phyloP scores from a whole-genome alignment of 371 early-diverging fungal species.

The Mortierella sp. region DNA sequence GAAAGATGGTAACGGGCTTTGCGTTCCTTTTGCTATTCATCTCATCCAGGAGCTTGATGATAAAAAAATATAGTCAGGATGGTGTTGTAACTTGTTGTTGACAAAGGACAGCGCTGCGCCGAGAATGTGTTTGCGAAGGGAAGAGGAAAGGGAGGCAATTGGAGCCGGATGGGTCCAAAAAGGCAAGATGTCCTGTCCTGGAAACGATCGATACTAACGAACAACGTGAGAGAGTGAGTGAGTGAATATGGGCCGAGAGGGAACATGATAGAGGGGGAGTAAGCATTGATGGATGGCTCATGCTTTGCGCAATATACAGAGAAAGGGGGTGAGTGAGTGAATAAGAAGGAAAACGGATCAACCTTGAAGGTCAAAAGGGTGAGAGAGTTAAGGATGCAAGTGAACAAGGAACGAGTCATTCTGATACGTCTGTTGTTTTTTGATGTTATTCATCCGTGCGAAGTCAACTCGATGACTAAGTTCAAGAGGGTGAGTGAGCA shows the following conservation, averaged over 20 bases:
- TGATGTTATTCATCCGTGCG: background rate
- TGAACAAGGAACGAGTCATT: constrained; percentile 8
- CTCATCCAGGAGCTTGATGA: background rate
- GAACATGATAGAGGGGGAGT: background rate
- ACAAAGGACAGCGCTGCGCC: background rate
- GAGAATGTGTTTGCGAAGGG: background rate
- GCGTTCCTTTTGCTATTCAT: background rate
- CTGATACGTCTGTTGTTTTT: background rate
- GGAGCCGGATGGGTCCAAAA: constrained; percentile 6
- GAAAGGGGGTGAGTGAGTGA: background rate
- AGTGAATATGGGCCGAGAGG: background rate
- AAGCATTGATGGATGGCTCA: background rate
- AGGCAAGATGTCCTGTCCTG: background rate
- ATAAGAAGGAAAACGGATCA: background rate
- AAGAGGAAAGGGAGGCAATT: too few species aligned
- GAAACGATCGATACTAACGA: background rate
- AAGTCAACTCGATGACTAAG: constrained; percentile 9
- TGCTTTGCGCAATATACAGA: background rate
- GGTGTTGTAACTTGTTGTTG: background rate
- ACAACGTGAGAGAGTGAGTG: background rate
- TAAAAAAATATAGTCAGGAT: background rate
- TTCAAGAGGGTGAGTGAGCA: background rate
- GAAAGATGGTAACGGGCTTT: background rate
- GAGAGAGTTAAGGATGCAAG: background rate
- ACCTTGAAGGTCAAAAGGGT: background rate